A percentile compares a stretch with the other conserved stretches of the same genome.
phyloP scores from a whole-genome alignment of 345 rosid species.

The Cardiospermum halicacabum region DNA sequence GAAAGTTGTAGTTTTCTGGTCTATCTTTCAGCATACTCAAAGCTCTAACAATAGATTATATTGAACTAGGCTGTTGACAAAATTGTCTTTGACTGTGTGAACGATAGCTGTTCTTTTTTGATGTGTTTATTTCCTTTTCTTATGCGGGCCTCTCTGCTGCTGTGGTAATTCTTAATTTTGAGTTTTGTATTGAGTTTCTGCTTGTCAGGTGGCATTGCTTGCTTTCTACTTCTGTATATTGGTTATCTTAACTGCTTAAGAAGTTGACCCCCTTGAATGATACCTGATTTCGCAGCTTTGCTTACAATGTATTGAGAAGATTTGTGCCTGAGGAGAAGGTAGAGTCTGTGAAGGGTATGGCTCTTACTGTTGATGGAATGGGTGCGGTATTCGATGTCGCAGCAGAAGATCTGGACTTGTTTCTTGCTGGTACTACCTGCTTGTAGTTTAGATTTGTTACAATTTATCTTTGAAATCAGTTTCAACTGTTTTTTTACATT shows the following conservation, averaged over 20 bases:
- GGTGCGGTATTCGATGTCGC: slow-evolving; percentile 89
- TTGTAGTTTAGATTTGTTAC: background rate
- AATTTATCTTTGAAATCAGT: background rate
- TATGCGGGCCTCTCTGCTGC: background rate
- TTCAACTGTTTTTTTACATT: background rate
- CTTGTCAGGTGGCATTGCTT: background rate
- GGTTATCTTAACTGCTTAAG: background rate
- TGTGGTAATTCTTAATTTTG: background rate
- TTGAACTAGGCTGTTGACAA: background rate
- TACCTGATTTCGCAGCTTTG: slow-evolving; percentile 41
- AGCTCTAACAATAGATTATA: background rate
- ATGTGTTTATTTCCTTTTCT: background rate
- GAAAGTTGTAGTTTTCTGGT: background rate
- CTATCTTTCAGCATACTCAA: background rate
- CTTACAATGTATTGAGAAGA: slow-evolving; percentile 63
- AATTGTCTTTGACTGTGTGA: background rate
- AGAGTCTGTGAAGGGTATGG: slow-evolving; percentile 62
- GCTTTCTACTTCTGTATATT: background rate
- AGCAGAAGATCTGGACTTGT: slow-evolving; percentile 53
- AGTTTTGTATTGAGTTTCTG: background rate
- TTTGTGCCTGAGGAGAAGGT: slow-evolving; percentile 92
- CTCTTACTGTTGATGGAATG: slow-evolving; percentile 68
- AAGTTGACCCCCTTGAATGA: background rate
- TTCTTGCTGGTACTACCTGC: slow-evolving; percentile 45
- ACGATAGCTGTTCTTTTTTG: background rate